Percentiles rank a stretch among this genome's conserved stretches.
Evolutionary conservation across 495 filamentous ascomycete genomes (phyloP).

Genomic region (Tuber indicum): DNA sequence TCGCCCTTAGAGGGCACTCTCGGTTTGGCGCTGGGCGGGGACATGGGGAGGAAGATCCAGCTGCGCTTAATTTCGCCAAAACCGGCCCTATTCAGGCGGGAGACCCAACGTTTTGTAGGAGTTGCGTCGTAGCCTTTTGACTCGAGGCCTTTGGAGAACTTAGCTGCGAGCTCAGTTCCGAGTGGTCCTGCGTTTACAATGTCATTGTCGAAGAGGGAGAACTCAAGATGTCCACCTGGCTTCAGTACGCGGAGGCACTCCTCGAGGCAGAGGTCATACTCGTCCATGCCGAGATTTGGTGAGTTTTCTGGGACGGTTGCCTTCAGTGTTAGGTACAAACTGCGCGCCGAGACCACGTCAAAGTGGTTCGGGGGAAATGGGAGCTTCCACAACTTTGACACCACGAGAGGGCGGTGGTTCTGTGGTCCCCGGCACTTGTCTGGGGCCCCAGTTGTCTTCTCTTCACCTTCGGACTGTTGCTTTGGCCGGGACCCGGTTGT

Average conservation of each 20-base stretch:
- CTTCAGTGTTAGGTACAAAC: constrained; percentile 73
- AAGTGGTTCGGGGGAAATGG: constrained; percentile 87
- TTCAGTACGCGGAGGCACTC: constrained; percentile 89
- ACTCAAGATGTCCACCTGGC: constrained; percentile 88
- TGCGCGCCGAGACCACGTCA: constrained; percentile 86
- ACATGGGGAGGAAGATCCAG: constrained; percentile 88
- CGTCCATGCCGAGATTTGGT: constrained; percentile 49
- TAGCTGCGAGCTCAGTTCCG: constrained; percentile 70
- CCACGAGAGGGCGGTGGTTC: constrained; percentile 76
- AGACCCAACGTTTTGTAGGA: constrained; percentile 72
- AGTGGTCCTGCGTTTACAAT: constrained; percentile 73
- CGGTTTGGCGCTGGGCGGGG: constrained; percentile 50
- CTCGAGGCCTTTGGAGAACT: constrained; percentile 82
- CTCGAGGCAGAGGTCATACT: constrained; percentile 75
- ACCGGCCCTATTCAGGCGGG: constrained; percentile 62
- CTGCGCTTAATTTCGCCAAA: constrained; percentile 75
- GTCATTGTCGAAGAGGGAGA: constrained; percentile 78
- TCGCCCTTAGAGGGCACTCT: constrained; percentile 51
- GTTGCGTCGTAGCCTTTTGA: constrained; percentile 79
- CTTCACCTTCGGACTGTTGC: constrained; percentile 25
- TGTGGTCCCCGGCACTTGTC: constrained; percentile 57
- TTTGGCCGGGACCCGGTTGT: constrained; percentile 59
- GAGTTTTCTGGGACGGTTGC: constrained; percentile 48
- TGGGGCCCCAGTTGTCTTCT: constrained; percentile 19
- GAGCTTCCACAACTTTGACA: constrained; percentile 66